A percentile compares a stretch with the other conserved stretches of the same genome.
Conservation (phyloP, 768 basidiomycete genomes). For the Agaricus subrufescens region DNA sequence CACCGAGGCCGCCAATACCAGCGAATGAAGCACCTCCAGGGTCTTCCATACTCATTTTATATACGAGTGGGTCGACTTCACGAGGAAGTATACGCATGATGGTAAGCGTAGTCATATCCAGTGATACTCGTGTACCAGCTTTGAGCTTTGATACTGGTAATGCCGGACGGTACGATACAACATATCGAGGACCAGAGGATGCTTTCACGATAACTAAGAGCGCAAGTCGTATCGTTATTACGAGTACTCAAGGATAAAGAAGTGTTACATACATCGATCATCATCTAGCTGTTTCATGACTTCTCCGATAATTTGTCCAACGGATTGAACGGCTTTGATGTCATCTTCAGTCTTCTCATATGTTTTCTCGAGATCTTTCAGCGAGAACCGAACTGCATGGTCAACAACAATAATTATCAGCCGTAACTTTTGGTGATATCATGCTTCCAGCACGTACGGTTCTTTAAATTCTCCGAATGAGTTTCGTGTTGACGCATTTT, state of each 20-base stretch:
- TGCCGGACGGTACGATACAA: constrained; percentile 93
- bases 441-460: constrained; percentile 49
- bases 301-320: constrained; percentile 98
- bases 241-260: not conserved
- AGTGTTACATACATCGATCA: constrained; percentile 75
- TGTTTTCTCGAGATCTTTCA: constrained; percentile 85
- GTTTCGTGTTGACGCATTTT: constrained; percentile 93
- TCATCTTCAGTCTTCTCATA: constrained; percentile 97
- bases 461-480: constrained; percentile 86
- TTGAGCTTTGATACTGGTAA: constrained; percentile 92
- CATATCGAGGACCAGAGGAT: constrained; percentile 96
- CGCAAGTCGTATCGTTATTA: not conserved
- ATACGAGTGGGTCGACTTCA: constrained; percentile 96
- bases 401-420: not conserved
- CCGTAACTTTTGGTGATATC: not conserved
- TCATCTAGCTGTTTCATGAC: constrained; percentile 98
- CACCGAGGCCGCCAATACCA: constrained; percentile 92
- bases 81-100: constrained; percentile 98
- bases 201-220: constrained; percentile 92
- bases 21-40: constrained; percentile 95
- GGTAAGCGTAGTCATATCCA: constrained; percentile 99
- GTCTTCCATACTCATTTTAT: constrained; percentile 99
- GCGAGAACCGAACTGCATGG: constrained; percentile 75
- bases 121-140: constrained; percentile 88
- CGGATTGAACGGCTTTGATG: constrained; percentile 97